Evolutionary conservation across 1,139 yeast species (phyloP).

Genomic region (Taphrina betulina): DNA sequence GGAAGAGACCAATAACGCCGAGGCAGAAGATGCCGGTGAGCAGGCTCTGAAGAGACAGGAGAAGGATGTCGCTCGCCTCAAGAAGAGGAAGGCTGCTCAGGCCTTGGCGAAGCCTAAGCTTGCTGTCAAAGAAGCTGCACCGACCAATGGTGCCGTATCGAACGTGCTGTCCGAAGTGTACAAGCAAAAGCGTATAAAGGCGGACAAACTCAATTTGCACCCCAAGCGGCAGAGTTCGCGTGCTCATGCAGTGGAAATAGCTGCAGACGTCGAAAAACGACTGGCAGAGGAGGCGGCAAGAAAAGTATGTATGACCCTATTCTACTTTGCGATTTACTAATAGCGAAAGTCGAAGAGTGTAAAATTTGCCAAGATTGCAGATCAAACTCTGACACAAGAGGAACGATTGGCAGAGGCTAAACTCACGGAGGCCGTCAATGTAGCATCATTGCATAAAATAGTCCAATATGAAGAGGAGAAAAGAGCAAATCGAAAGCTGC

Average conservation of each 20-base stretch:
- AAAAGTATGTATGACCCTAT: conserved; percentile 48
- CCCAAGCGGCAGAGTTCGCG: conserved; percentile 74
- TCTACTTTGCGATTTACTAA: conserved; percentile 42
- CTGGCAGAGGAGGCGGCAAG: conserved; percentile 69
- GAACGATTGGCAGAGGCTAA: conserved; percentile 81
- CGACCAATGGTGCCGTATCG: background rate
- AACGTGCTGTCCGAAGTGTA: conserved; percentile 7
- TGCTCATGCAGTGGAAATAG: conserved; percentile 73
- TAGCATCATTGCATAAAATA: conserved; percentile 68
- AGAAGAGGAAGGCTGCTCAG: conserved; percentile 22
- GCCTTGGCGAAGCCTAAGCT: conserved; percentile 31
- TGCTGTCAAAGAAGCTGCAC: background rate
- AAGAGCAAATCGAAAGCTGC: conserved; percentile 7
- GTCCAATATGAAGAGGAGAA: conserved; percentile 75
- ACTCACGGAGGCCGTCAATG: conserved; percentile 76
- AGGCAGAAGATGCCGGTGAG: conserved; percentile 39
- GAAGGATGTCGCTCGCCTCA: conserved; percentile 34
- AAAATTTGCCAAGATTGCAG: conserved; percentile 1
- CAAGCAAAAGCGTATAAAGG: conserved; percentile 29
- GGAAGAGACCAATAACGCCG: conserved; percentile 39
- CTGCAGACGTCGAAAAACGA: conserved; percentile 71
- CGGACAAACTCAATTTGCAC: background rate
- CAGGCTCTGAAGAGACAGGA: conserved; percentile 44
- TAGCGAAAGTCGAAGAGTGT: conserved; percentile 42
- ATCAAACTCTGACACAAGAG: conserved; percentile 64